Conservation (phyloP, 352 stramenopile species). For the Thalassiosira sp. region DNA sequence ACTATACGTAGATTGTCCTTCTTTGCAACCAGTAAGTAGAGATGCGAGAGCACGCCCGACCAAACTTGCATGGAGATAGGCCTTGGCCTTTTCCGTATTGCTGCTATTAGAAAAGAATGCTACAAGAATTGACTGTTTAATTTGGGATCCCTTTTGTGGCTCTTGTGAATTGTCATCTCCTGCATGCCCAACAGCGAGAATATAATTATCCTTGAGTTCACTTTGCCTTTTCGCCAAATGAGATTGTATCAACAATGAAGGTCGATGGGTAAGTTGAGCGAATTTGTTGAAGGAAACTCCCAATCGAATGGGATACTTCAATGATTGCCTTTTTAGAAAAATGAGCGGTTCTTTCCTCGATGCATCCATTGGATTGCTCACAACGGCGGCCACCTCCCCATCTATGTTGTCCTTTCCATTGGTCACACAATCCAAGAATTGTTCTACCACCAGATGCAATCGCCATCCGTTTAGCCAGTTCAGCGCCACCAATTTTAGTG, state of each 20-base stretch:
- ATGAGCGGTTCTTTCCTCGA: conserved; percentile 63
- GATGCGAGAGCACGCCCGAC: conserved; percentile 16
- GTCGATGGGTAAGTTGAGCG: conserved; percentile 12
- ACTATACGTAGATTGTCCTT: conserved; percentile 11
- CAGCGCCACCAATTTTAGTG: conserved; percentile 74
- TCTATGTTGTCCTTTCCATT: not conserved
- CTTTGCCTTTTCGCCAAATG: conserved; percentile 12
- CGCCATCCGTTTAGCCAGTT: conserved; percentile 68
- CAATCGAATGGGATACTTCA: conserved; percentile 48
- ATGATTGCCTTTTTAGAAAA: conserved; percentile 41
- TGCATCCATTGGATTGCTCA: conserved; percentile 55
- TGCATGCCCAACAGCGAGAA: conserved; percentile 36
- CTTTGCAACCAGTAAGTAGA: conserved; percentile 26
- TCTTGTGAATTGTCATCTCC: too few relatives aligned
- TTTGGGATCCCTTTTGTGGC: conserved; percentile 15
- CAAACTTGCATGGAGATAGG: conserved; percentile 65
- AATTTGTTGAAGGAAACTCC: conserved; percentile 68
- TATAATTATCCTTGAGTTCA: conserved; percentile 28
- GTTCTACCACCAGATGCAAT: conserved; percentile 57
- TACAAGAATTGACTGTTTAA: conserved; percentile 36
- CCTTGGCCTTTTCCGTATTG: conserved; percentile 60
- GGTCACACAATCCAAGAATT: conserved; percentile 52
- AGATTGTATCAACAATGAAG: conserved; percentile 10
- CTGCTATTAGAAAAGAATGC: conserved; percentile 39
- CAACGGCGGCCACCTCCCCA: conserved; percentile 1